These are phyloP conservation scores for Kodamaea fukazawae DNA, from an alignment of 805 yeast species.

Conservation along the genomic window DNA sequence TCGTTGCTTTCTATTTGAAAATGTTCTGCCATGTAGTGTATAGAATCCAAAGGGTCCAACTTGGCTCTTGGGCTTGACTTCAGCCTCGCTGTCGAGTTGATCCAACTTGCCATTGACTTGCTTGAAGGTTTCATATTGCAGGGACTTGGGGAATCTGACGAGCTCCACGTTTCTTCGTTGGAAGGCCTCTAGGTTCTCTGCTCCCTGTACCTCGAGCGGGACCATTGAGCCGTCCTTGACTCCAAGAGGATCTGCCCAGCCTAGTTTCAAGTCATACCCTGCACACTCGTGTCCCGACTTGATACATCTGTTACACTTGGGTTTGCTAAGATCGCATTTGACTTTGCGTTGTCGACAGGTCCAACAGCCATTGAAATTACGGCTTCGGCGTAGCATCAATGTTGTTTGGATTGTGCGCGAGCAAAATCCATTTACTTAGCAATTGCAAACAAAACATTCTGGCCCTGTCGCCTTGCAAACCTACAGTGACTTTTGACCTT, in stretches of 20 bases:
- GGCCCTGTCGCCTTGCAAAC: too few species aligned
- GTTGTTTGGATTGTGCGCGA: neutral
- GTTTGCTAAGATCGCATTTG: slow-evolving; percentile 50
- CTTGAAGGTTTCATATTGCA: slow-evolving; percentile 36
- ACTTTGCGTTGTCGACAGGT: slow-evolving; percentile 54
- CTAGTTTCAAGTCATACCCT: slow-evolving; percentile 49
- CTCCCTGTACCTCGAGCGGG: slow-evolving; percentile 16
- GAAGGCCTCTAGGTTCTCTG: slow-evolving; percentile 25
- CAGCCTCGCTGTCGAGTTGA: slow-evolving; percentile 20
- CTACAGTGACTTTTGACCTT: too few species aligned
- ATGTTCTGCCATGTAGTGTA: neutral
- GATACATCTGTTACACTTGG: slow-evolving; percentile 45
- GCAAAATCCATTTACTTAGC: neutral
- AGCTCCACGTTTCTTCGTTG: slow-evolving; percentile 47
- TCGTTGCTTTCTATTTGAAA: too few species aligned
- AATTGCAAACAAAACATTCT: neutral
- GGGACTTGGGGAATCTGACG: slow-evolving; percentile 35
- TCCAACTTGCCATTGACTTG: slow-evolving; percentile 40
- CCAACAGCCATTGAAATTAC: slow-evolving; percentile 53
- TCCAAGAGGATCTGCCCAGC: slow-evolving; percentile 44
- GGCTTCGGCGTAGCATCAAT: slow-evolving; percentile 22
- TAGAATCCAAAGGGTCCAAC: slow-evolving; percentile 8
- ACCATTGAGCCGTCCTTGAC: slow-evolving; percentile 21
- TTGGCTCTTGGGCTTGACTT: neutral
- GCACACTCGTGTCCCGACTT: slow-evolving; percentile 45